A percentile compares a stretch with the other conserved stretches of the same genome.
These are phyloP conservation scores for Wickerhamiella shivajii DNA, from an alignment of 805 yeast species.

Conservation along the genomic window DNA sequence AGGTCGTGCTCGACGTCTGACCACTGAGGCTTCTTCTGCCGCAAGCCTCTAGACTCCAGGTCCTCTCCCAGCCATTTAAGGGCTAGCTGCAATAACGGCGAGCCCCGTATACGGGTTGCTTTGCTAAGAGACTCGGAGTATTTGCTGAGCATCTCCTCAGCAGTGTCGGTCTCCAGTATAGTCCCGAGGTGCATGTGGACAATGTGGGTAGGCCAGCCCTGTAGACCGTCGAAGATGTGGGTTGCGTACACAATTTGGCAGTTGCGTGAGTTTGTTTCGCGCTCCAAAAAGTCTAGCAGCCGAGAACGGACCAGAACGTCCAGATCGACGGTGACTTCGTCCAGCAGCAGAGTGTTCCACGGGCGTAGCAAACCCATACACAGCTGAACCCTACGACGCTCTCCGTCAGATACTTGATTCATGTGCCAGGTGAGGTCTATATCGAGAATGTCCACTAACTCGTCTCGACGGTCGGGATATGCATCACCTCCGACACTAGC, in stretches of 20 bases:
- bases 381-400: constrained; percentile 83
- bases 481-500: constrained; percentile 72
- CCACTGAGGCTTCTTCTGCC: constrained; percentile 41
- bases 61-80: constrained; percentile 26
- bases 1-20: constrained; percentile 30
- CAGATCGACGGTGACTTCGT: constrained; percentile 92
- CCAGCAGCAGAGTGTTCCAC: constrained; percentile 75
- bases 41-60: constrained; percentile 37
- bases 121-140: neutral
- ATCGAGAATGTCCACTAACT: constrained; percentile 62
- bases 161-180: constrained; percentile 23
- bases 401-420: constrained; percentile 89
- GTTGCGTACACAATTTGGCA: constrained; percentile 85
- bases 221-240: constrained; percentile 91
- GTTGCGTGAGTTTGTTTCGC: constrained; percentile 55
- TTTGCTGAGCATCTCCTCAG: constrained; percentile 15
- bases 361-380: constrained; percentile 88
- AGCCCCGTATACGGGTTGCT: constrained; percentile 12
- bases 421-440: constrained; percentile 83
- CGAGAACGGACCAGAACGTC: constrained; percentile 82
- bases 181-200: constrained; percentile 64
- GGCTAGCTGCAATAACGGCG: constrained; percentile 25
- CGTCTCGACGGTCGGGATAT: constrained; percentile 62
- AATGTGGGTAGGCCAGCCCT: constrained; percentile 76
- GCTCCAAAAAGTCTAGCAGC: constrained; percentile 49